phyloP scores from a whole-genome alignment of 306 rosid species.

The Corylus heterophylla region DNA sequence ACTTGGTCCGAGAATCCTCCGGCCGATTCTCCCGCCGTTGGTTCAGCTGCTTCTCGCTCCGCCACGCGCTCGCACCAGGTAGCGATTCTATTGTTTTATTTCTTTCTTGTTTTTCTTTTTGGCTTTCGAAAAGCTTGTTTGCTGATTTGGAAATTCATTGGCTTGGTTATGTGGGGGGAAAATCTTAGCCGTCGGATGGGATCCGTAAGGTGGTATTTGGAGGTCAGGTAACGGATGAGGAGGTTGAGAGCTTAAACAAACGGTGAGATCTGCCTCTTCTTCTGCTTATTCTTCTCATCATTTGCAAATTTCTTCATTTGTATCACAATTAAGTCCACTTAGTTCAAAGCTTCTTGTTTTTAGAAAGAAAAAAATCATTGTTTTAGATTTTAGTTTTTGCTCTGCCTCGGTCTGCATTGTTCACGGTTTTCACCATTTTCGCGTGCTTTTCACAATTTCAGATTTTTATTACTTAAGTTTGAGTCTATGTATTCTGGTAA shows the following conservation, averaged over 20 bases:
- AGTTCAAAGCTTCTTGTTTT: neutral
- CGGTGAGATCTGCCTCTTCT: constrained; percentile 75
- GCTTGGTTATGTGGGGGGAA: neutral
- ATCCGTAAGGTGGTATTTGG: constrained; percentile 96
- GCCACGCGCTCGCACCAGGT: constrained; percentile 84
- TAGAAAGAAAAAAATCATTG: too few species aligned
- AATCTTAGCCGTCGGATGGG: constrained; percentile 94
- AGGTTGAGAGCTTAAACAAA: constrained; percentile 83
- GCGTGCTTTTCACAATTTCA: neutral
- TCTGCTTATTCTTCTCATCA: neutral
- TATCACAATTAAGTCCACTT: neutral
- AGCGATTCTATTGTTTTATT: neutral
- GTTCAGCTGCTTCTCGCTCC: constrained; percentile 63
- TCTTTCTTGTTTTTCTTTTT: neutral
- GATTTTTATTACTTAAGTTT: neutral
- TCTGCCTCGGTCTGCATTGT: neutral
- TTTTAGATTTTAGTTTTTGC: neutral
- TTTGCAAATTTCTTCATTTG: neutral
- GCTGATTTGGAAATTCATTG: neutral
- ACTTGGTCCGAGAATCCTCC: constrained; percentile 84
- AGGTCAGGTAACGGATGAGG: constrained; percentile 98
- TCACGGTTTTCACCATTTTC: neutral
- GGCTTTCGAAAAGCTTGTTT: neutral
- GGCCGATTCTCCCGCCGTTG: constrained; percentile 57
- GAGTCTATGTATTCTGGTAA: neutral